Conservation (phyloP, 1,284 basidiomycete species). For the Mycosarcoma maydis region DNA sequence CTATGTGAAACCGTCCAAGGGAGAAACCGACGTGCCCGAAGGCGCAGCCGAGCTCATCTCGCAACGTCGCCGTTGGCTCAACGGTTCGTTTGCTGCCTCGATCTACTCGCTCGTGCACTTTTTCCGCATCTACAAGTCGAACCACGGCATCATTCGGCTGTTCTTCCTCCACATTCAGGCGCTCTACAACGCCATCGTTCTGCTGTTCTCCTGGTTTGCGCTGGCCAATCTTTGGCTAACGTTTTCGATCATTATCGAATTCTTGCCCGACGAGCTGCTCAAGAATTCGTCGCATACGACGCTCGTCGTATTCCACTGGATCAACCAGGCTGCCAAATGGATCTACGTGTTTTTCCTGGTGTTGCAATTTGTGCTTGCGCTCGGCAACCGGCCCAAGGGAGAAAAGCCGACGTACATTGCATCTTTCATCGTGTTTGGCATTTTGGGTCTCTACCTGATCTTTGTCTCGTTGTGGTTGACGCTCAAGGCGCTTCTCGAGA, state of each 20-base stretch:
- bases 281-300: constrained; percentile 77
- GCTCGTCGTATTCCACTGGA: constrained; percentile 75
- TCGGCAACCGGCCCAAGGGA: constrained; percentile 93
- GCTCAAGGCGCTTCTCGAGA: constrained; percentile 41
- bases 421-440: constrained; percentile 76
- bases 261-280: constrained; percentile 78
- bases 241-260: constrained; percentile 93
- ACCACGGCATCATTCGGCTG: constrained; percentile 82
- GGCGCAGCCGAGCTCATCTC: constrained; percentile 81
- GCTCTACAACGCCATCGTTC: constrained; percentile 87
- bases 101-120: constrained; percentile 91
- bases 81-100: constrained; percentile 95
- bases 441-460: constrained; percentile 63
- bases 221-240: constrained; percentile 94
- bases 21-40: constrained; percentile 94
- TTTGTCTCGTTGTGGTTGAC: constrained; percentile 64
- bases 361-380: constrained; percentile 86
- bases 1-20: constrained; percentile 94
- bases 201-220: constrained; percentile 91
- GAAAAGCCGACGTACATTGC: constrained; percentile 83
- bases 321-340: constrained; percentile 84
- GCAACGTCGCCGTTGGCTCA: constrained; percentile 92
- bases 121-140: constrained; percentile 88
- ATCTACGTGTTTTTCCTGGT: constrained; percentile 86
- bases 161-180: constrained; percentile 94